Evolutionary conservation across 768 basidiomycete genomes (phyloP).

Genomic region (Podaxis sp.): DNA sequence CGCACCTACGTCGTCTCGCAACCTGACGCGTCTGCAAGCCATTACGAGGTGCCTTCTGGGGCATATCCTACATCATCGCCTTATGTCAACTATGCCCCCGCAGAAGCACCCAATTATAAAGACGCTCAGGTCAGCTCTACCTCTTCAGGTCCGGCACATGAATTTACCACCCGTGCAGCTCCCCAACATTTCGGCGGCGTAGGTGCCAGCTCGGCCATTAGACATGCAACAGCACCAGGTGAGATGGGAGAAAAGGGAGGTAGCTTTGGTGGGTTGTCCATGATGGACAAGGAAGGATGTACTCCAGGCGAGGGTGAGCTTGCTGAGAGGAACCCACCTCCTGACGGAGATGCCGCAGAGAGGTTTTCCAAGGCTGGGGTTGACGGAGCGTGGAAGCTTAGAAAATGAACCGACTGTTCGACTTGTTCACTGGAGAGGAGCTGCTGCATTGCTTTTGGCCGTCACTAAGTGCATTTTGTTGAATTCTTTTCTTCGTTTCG

Average conservation of each 20-base stretch:
- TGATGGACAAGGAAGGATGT: conserved; percentile 43
- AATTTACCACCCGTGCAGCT: conserved; percentile 41
- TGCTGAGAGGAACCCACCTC: conserved; percentile 46
- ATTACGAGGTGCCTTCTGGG: conserved; percentile 72
- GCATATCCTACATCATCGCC: conserved; percentile 57
- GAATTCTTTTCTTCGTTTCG: too few species aligned
- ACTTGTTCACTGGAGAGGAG: conserved; percentile 1
- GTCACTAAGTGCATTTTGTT: neutral
- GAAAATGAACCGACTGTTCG: conserved; percentile 33
- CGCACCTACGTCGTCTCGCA: conserved; percentile 75
- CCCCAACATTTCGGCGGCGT: conserved; percentile 43
- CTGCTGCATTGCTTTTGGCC: neutral
- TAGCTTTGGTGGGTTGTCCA: conserved; percentile 39
- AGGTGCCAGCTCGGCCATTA: conserved; percentile 47
- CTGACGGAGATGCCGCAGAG: conserved; percentile 42
- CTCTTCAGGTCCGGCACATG: conserved; percentile 40
- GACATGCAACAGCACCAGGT: conserved; percentile 42
- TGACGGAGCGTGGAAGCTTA: conserved; percentile 47
- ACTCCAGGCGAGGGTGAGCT: conserved; percentile 36
- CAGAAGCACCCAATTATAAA: conserved; percentile 37
- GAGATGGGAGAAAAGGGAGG: conserved; percentile 44
- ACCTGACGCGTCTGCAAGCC: conserved; percentile 60
- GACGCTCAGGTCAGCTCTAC: conserved; percentile 42
- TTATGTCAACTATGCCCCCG: conserved; percentile 40
- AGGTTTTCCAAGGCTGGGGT: conserved; percentile 47